Conservation (phyloP, 805 yeast species). For the Hanseniaspora jakobsenii region DNA sequence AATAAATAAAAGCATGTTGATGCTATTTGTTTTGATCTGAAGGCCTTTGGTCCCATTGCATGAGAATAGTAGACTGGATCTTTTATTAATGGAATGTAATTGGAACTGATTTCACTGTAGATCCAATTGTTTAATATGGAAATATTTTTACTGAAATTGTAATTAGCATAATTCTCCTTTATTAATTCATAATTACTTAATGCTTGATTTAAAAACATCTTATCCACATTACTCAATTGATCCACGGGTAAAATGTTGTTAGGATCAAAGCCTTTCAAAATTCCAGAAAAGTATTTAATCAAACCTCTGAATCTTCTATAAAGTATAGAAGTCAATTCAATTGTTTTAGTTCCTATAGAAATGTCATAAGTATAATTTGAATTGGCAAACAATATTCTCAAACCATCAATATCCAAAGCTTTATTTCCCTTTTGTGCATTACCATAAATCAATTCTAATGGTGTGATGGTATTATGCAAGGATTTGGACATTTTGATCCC, state of each 20-base stretch:
- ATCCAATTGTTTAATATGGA: constrained; percentile 58
- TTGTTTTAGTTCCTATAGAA: constrained; percentile 55
- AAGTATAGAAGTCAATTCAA: constrained; percentile 66
- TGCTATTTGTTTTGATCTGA: constrained; percentile 35
- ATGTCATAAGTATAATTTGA: constrained; percentile 78
- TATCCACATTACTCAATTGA: constrained; percentile 41
- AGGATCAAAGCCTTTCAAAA: constrained; percentile 37
- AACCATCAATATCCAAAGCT: constrained; percentile 76
- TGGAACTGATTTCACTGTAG: constrained; percentile 63
- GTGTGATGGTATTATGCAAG: constrained; percentile 67
- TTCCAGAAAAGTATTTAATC: constrained; percentile 70
- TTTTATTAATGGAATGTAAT: constrained; percentile 76
- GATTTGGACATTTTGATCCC: constrained; percentile 92
- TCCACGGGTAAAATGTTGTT: constrained; percentile 31
- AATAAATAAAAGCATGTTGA: constrained; percentile 53
- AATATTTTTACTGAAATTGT: constrained; percentile 59
- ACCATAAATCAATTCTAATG: constrained; percentile 56
- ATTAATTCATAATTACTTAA: constrained; percentile 27
- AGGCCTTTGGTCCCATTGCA: background rate
- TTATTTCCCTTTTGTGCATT: constrained; percentile 39
- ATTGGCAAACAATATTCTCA: constrained; percentile 82
- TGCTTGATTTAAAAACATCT: constrained; percentile 43
- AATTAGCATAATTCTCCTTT: constrained; percentile 37
- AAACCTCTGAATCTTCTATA: constrained; percentile 74
- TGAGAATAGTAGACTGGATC: constrained; percentile 72